These are phyloP conservation scores for Paraurostyla sp. DNA, from an alignment of 73 alveolate species.

Conservation along the genomic window DNA sequence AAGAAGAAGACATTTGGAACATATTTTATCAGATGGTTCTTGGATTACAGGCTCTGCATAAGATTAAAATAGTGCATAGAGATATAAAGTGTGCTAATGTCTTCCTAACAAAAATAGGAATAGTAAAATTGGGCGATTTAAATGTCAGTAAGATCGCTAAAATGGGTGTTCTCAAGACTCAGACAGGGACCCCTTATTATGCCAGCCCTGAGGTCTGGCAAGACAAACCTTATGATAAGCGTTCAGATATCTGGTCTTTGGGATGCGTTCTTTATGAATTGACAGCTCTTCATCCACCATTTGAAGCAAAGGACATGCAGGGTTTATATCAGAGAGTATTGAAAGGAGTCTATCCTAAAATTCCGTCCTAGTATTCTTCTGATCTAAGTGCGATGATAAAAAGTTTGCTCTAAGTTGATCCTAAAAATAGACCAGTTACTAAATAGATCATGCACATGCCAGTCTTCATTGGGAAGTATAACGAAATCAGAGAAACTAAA, in stretches of 20 bases:
- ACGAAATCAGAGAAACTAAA: conserved; percentile 21
- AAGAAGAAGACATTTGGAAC: conserved; percentile 91
- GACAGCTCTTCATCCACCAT: conserved; percentile 90
- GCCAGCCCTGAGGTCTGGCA: conserved; percentile 96
- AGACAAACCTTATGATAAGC: conserved; percentile 91
- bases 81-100: conserved; percentile 94
- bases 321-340: conserved; percentile 83
- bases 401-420: conserved; percentile 25
- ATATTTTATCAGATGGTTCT: conserved; percentile 83
- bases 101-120: conserved; percentile 83
- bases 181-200: conserved; percentile 96
- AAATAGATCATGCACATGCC: conserved; percentile 51
- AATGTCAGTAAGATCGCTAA: conserved; percentile 89
- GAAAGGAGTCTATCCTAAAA: conserved; percentile 84
- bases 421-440: conserved; percentile 42
- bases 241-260: conserved; percentile 93
- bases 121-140: conserved; percentile 91
- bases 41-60: conserved; percentile 90
- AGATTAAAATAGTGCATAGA: conserved; percentile 86
- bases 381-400: conserved; percentile 73
- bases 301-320: conserved; percentile 88
- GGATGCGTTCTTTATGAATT: conserved; percentile 95
- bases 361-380: conserved; percentile 74
- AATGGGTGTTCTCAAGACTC: conserved; percentile 91
- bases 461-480: conserved; percentile 9